Percentiles rank a stretch among this genome's conserved stretches.
These are phyloP conservation scores for Phycomyces nitens DNA, from an alignment of 192 early-diverging fungal genomes.

Conservation along the genomic window DNA sequence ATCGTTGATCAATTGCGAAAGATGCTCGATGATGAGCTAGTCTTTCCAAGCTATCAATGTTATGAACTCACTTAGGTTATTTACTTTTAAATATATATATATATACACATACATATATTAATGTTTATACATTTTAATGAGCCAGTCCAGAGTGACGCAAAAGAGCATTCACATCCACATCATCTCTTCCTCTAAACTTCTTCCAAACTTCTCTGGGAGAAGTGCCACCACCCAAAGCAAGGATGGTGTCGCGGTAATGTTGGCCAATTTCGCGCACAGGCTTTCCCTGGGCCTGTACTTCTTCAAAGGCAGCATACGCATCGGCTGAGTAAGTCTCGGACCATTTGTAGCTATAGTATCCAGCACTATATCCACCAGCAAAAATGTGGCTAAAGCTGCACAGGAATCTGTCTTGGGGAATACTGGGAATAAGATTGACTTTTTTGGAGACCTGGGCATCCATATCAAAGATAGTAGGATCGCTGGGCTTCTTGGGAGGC, in stretches of 20 bases:
- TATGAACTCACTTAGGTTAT: background rate
- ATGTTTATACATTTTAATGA: too few relatives aligned
- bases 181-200: constrained; percentile 47
- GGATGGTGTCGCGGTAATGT: constrained; percentile 53
- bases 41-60: constrained; percentile 69
- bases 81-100: background rate
- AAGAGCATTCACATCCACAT: constrained; percentile 48
- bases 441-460: constrained; percentile 44
- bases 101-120: background rate
- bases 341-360: constrained; percentile 65
- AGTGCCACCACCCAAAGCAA: constrained; percentile 56
- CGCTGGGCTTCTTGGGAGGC: constrained; percentile 10
- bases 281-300: constrained; percentile 33
- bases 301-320: constrained; percentile 56
- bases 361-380: constrained; percentile 54
- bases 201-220: constrained; percentile 51
- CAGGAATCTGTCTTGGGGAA: constrained; percentile 52
- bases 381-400: constrained; percentile 60
- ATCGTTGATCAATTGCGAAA: constrained; percentile 73
- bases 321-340: constrained; percentile 62
- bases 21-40: constrained; percentile 73
- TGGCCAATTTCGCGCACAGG: constrained; percentile 32
- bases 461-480: constrained; percentile 51
- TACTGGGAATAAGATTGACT: constrained; percentile 39
- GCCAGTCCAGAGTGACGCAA: constrained; percentile 49